These are phyloP conservation scores for Talaromyces islandicus DNA, from an alignment of 2,329 filamentous ascomycete genomes.

Conservation along the genomic window DNA sequence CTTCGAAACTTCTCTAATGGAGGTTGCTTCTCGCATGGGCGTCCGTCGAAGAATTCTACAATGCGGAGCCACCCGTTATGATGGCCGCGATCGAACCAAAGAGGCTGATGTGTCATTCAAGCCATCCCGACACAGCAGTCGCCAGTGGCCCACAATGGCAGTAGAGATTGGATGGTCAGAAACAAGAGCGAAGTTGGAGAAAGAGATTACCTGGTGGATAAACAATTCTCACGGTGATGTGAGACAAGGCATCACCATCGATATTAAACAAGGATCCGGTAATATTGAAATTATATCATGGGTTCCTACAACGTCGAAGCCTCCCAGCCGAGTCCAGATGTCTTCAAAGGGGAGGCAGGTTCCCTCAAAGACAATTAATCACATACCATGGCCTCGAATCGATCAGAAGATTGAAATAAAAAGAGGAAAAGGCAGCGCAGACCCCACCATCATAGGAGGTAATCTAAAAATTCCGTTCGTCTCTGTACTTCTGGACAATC, in stretches of 20 bases:
- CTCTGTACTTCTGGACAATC: slow-evolving; percentile 5
- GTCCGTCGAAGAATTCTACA: neutral
- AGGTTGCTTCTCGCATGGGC: neutral
- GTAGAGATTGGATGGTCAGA: slow-evolving; percentile 6
- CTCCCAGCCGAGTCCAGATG: neutral
- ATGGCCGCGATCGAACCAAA: slow-evolving; percentile 7
- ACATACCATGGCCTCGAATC: slow-evolving; percentile 1
- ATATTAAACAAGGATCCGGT: no score
- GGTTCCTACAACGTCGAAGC: neutral
- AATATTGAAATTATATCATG: no score
- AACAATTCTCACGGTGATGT: slow-evolving; percentile 4
- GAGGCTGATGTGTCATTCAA: slow-evolving; percentile 7
- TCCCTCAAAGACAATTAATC: neutral
- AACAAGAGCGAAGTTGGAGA: slow-evolving; percentile 6
- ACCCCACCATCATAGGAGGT: slow-evolving; percentile 2
- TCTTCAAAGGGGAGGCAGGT: neutral
- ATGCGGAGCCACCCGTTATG: neutral
- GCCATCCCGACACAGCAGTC: neutral
- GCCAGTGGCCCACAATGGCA: slow-evolving; percentile 6
- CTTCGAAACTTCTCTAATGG: neutral
- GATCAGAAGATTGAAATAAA: slow-evolving; percentile 2
- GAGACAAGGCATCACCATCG: no score
- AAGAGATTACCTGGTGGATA: slow-evolving; percentile 9
- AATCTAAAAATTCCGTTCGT: slow-evolving; percentile 3
- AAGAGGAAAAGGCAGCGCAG: slow-evolving; percentile 1